These are phyloP conservation scores for Artomyces pyxidatus DNA, from an alignment of 768 basidiomycete species.

Conservation along the genomic window DNA sequence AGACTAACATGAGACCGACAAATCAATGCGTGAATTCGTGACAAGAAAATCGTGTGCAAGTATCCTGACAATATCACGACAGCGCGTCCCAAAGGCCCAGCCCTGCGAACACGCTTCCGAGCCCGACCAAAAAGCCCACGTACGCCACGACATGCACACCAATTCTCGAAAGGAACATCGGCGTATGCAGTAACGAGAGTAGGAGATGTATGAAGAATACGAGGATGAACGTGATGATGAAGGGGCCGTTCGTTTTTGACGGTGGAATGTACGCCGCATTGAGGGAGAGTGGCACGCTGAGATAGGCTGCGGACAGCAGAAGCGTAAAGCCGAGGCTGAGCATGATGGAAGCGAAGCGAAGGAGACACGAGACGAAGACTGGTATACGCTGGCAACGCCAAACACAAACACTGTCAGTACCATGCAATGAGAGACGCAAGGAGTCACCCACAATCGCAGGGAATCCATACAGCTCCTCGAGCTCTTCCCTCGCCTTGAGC, in stretches of 20 bases:
- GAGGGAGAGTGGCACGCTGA: slow-evolving; percentile 42
- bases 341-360: slow-evolving; percentile 66
- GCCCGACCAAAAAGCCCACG: slow-evolving; percentile 51
- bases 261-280: slow-evolving; percentile 16
- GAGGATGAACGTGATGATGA: slow-evolving; percentile 23
- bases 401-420: slow-evolving; percentile 7
- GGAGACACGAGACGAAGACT: slow-evolving; percentile 68
- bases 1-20: too few species aligned
- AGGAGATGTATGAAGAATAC: slow-evolving; percentile 33
- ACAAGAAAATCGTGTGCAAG: background rate
- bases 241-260: slow-evolving; percentile 16
- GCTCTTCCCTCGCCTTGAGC: slow-evolving; percentile 60
- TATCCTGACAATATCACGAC: slow-evolving; percentile 22
- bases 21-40: too few species aligned
- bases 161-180: slow-evolving; percentile 57
- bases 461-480: slow-evolving; percentile 75
- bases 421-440: background rate
- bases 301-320: slow-evolving; percentile 51
- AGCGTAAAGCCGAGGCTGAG: slow-evolving; percentile 63
- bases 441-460: slow-evolving; percentile 58
- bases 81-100: slow-evolving; percentile 67
- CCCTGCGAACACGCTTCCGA: slow-evolving; percentile 67
- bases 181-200: slow-evolving; percentile 59
- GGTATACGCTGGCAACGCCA: slow-evolving; percentile 52
- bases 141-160: slow-evolving; percentile 76